A percentile compares a stretch with the other conserved stretches of the same genome.
phyloP scores from a whole-genome alignment of 1,284 basidiomycete genomes.

The Vanrija pseudolonga region DNA sequence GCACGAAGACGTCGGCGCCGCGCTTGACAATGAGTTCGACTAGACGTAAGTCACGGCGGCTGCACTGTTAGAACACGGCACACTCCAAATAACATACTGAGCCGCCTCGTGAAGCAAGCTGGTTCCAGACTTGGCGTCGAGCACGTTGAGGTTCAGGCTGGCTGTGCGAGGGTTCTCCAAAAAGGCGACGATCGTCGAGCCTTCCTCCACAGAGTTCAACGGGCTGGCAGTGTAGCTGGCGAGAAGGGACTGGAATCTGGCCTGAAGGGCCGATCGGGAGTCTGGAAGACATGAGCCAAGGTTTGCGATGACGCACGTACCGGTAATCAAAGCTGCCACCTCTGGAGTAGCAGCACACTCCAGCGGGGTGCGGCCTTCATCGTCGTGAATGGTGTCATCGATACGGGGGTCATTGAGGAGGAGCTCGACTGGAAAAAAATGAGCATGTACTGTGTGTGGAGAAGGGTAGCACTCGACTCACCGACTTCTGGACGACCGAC shows the following conservation, averaged over 20 bases:
- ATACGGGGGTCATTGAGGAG: constrained; percentile 72
- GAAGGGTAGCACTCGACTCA: constrained; percentile 22
- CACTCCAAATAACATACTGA: constrained; percentile 31
- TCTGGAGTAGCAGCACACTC: constrained; percentile 64
- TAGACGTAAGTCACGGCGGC: constrained; percentile 70
- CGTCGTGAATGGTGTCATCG: constrained; percentile 74
- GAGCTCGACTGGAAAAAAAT: constrained; percentile 54
- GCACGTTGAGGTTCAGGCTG: constrained; percentile 47
- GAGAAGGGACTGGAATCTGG: constrained; percentile 69
- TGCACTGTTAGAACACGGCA: constrained; percentile 1
- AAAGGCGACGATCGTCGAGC: constrained; percentile 50
- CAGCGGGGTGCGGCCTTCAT: constrained; percentile 64
- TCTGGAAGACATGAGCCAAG: constrained; percentile 53
- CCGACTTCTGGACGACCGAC: constrained; percentile 74
- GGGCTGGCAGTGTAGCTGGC: constrained; percentile 68
- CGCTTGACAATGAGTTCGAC: constrained; percentile 78
- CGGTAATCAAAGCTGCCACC: constrained; percentile 69
- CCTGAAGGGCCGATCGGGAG: constrained; percentile 73
- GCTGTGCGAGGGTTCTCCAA: constrained; percentile 53
- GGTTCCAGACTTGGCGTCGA: constrained; percentile 72
- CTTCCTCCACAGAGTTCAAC: constrained; percentile 39
- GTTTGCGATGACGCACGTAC: constrained; percentile 50
- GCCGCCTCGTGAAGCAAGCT: constrained; percentile 87
- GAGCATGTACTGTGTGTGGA: neutral
- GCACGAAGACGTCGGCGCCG: constrained; percentile 85